These are phyloP conservation scores for Taxillus chinensis DNA, from an alignment of 164 flowering plant species.

Conservation along the genomic window DNA sequence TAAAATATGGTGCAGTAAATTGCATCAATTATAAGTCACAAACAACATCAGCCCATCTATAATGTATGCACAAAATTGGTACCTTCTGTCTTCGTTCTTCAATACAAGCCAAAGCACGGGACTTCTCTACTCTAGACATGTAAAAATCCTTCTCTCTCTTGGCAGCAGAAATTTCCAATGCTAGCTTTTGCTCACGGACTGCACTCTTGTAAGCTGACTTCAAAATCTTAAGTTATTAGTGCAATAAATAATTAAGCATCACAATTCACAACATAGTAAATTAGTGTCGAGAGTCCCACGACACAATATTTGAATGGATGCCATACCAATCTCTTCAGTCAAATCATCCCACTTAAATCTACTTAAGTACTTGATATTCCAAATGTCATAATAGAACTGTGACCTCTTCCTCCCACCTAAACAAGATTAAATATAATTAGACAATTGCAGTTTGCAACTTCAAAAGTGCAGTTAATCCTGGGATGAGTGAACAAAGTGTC, in stretches of 20 bases:
- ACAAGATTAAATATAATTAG: background rate
- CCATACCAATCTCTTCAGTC: conserved; percentile 74
- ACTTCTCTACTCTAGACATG: conserved; percentile 58
- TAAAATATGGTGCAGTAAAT: background rate
- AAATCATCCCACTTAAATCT: conserved; percentile 98
- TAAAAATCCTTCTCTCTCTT: conserved; percentile 74
- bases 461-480: background rate
- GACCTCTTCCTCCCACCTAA: conserved; percentile 92
- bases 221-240: conserved; percentile 1
- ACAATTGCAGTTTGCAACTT: background rate
- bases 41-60: background rate
- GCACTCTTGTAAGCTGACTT: conserved; percentile 69
- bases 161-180: conserved; percentile 75
- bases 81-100: conserved; percentile 68
- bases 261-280: background rate
- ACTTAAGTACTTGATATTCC: conserved; percentile 90
- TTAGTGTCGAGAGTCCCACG: no score
- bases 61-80: background rate
- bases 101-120: conserved; percentile 51
- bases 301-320: background rate
- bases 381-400: conserved; percentile 65
- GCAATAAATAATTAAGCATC: background rate
- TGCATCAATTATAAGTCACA: background rate
- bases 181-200: conserved; percentile 63
- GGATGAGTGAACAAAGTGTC: no score